Evolutionary conservation across 495 filamentous ascomycete species (phyloP), one percentile per base, ranked within the genome.

Genomic region (Cetradonia linearis): DNA sequence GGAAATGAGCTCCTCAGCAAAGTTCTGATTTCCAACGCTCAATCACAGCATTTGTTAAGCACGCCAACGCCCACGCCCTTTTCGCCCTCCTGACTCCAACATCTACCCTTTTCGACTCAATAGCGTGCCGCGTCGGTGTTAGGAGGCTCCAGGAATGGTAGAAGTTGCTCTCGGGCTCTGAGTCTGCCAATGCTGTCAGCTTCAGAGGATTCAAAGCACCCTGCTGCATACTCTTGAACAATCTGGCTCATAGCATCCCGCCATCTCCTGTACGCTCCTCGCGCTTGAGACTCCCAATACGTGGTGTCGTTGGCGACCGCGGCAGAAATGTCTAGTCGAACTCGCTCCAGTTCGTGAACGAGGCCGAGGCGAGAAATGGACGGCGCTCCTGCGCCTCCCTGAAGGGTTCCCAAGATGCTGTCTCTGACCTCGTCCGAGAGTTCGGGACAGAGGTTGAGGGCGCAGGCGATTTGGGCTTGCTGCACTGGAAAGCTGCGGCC

Each of bases 91-190:
- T 18, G 18, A 50, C 3, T 28, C 14, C 27, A 38, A 38, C 13
- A 18, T 25, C 13, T 10, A 3, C 13, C 14, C 23, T 2, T n/a
- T 16, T 38, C 36, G 9, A 38, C 13, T 50, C 48, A 50, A 8
- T 6, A 14, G 27, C 25, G 13, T 50, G 23, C 28, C 9, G 18
- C 9, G 18, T n/a, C 13, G 23, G 25, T n/a, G 11, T 31, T 27
- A 23, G 48, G 48, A 31, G 48, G 48, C 27, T 50, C 25, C 8
- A 53, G 49, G 49, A 33, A 53, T 10, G 49, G 49, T 10, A 53
- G 28, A 20, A 53, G 9, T 9, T 20, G 18, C 28, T n/a, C 49
- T 31, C 10, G 28, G 30, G 18, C 30, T 30, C n/a, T 53, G 14
- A 53, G 49, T 53, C 49, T 53, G 16, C n/a, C 11, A 14, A 53